Evolutionary conservation across 1,284 basidiomycete species (phyloP).

Genomic region (Ustilago xerochloae): DNA sequence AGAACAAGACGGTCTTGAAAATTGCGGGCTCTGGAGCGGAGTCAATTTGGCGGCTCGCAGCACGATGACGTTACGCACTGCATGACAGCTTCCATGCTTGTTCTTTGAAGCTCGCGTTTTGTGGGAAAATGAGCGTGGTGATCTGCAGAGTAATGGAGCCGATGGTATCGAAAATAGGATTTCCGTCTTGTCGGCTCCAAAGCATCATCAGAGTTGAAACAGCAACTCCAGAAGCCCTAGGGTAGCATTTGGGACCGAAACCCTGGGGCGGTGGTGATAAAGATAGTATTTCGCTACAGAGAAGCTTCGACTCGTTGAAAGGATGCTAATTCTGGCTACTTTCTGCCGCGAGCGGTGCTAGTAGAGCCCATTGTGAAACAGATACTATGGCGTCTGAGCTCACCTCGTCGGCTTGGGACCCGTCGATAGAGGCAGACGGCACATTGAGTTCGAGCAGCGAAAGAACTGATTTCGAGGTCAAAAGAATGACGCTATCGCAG

Average conservation of each 20-base stretch:
- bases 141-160: too few species aligned
- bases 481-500: too few species aligned
- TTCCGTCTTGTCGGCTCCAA: not conserved
- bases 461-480: too few species aligned
- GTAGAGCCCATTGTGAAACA: not conserved
- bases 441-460: too few species aligned
- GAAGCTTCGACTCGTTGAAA: not conserved
- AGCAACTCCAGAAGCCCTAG: not conserved
- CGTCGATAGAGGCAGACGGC: not conserved
- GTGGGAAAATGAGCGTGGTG: too few species aligned
- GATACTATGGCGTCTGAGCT: not conserved
- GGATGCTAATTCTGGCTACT: conserved; percentile 3
- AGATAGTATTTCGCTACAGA: not conserved
- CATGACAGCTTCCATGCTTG: too few species aligned
- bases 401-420: not conserved
- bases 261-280: not conserved
- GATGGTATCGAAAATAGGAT: not conserved
- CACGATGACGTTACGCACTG: too few species aligned
- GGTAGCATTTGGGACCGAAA: not conserved
- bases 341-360: not conserved
- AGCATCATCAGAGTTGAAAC: not conserved
- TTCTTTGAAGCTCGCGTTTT: too few species aligned
- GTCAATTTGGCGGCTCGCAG: too few species aligned
- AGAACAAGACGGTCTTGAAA: too few species aligned
- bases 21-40: too few species aligned